Evolutionary conservation across 2,329 filamentous ascomycete species (phyloP).

Genomic region (Hymenoscyphus scutula): DNA sequence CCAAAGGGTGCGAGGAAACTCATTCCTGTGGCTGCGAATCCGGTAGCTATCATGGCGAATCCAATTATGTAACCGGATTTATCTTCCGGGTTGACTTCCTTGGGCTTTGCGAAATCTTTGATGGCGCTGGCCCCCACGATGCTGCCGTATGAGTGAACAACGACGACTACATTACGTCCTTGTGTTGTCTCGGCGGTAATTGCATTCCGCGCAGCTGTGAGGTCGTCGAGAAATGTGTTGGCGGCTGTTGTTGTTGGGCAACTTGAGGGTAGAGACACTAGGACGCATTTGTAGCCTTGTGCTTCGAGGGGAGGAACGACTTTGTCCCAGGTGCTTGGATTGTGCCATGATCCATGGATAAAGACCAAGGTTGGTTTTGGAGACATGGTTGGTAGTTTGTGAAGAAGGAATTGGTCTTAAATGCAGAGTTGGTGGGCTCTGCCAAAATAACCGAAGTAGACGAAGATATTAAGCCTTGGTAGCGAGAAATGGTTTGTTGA

Average conservation of each 20-base stretch:
- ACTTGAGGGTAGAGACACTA: conserved; percentile 39
- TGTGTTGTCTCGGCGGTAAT: conserved; percentile 37
- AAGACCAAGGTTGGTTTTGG: conserved; percentile 42
- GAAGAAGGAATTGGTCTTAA: not conserved
- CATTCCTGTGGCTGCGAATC: conserved; percentile 38
- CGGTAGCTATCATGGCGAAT: conserved; percentile 40
- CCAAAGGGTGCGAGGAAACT: conserved; percentile 40
- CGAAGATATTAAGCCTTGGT: not conserved
- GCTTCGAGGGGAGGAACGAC: conserved; percentile 36
- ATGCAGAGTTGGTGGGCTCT: not conserved
- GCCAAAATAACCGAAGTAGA: too few species aligned
- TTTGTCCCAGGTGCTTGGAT: conserved; percentile 38
- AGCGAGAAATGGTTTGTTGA: not conserved
- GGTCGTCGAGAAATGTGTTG: conserved; percentile 38
- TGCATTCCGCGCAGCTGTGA: conserved; percentile 37
- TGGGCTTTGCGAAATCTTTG: conserved; percentile 37
- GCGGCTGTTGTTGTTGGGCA: conserved; percentile 26
- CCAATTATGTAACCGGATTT: conserved; percentile 39
- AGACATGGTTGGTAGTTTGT: conserved; percentile 14
- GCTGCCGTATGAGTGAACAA: conserved; percentile 47
- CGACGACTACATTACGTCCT: conserved; percentile 41
- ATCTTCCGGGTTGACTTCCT: conserved; percentile 9
- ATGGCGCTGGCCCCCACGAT: conserved; percentile 40
- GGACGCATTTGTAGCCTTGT: conserved; percentile 34
- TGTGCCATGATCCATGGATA: conserved; percentile 50